Percentiles rank a stretch among this genome's conserved stretches.
These are phyloP conservation scores for Fusarium dimerum DNA, from an alignment of 2,329 filamentous ascomycete genomes.

Conservation along the genomic window DNA sequence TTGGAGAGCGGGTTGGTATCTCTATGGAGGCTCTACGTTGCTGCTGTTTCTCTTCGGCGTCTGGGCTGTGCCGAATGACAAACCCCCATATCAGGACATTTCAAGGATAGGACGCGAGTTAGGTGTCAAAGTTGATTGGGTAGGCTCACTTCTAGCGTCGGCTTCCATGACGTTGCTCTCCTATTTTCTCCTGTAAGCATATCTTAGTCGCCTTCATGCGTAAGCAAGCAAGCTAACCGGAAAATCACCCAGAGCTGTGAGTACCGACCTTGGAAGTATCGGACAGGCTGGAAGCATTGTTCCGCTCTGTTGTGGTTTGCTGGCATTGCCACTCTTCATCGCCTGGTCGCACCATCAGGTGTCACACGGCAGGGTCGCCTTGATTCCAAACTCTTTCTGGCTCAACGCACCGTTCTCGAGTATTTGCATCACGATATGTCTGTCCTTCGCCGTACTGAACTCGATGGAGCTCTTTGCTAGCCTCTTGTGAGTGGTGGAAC, in stretches of 20 bases:
- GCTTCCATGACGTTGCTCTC: slow-evolving; percentile 47
- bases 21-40: slow-evolving; percentile 35
- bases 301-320: slow-evolving; percentile 43
- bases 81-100: too few relatives aligned
- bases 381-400: slow-evolving; percentile 64
- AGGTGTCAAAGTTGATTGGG: slow-evolving; percentile 51
- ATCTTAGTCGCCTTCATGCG: too few relatives aligned
- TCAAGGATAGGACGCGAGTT: slow-evolving; percentile 25
- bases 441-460: slow-evolving; percentile 46
- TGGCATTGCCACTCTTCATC: slow-evolving; percentile 48
- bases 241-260: slow-evolving; percentile 37
- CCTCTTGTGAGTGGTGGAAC: too few relatives aligned
- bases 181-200: slow-evolving; percentile 51
- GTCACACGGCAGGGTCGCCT: slow-evolving; percentile 45
- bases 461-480: slow-evolving; percentile 47
- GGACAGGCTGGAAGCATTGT: slow-evolving; percentile 42
- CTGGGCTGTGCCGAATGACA: slow-evolving; percentile 37
- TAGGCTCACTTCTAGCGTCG: slow-evolving; percentile 48
- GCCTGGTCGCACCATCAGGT: slow-evolving; percentile 54
- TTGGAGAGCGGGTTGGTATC: slow-evolving; percentile 48
- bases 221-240: neutral
- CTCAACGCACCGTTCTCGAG: slow-evolving; percentile 52
- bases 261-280: slow-evolving; percentile 40
- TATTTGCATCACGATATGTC: slow-evolving; percentile 50
- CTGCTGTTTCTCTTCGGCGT: slow-evolving; percentile 34